Conservation (phyloP, 2,329 filamentous ascomycete species). For the Xylariomycetidae sp. region DNA sequence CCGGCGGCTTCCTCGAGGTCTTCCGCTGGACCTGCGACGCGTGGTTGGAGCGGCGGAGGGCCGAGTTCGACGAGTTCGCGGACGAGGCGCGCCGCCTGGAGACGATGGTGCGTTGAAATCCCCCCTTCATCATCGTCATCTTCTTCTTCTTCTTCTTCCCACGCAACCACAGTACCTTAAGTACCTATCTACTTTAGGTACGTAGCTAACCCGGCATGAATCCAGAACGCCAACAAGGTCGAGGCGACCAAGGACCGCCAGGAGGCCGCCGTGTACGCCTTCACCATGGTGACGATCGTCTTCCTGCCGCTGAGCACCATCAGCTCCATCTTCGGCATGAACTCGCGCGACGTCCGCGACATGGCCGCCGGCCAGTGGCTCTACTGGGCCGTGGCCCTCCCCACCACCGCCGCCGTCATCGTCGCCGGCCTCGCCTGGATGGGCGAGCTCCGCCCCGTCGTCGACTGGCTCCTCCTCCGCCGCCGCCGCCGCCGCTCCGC, state of each 20-base stretch:
- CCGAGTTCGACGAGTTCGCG: too few species aligned
- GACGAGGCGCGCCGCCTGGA: too few species aligned
- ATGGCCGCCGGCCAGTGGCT: slow-evolving; percentile 42
- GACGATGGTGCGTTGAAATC: too few species aligned
- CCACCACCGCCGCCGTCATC: slow-evolving; percentile 33
- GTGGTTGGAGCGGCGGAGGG: too few species aligned
- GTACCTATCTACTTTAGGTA: too few species aligned
- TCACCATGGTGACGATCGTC: slow-evolving; percentile 35
- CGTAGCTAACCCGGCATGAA: background rate
- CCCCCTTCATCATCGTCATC: too few species aligned
- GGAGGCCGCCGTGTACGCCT: slow-evolving; percentile 22
- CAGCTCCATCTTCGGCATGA: slow-evolving; percentile 42
- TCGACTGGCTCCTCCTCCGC: slow-evolving; percentile 12
- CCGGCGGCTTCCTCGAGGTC: too few species aligned
- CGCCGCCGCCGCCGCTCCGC: too few species aligned
- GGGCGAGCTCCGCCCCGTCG: slow-evolving; percentile 16
- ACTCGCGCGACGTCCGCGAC: slow-evolving; percentile 43
- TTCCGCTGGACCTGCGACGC: too few species aligned
- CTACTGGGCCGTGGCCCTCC: slow-evolving; percentile 44
- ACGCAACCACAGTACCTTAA: too few species aligned
- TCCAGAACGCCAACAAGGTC: slow-evolving; percentile 15
- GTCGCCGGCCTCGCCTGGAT: slow-evolving; percentile 20
- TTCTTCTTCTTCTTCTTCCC: too few species aligned
- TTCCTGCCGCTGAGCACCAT: slow-evolving; percentile 32
- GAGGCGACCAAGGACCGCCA: slow-evolving; percentile 18